A percentile compares a stretch with the other conserved stretches of the same genome.
Conservation (phyloP, 352 stramenopile species). For the Phytopythium litorale region DNA sequence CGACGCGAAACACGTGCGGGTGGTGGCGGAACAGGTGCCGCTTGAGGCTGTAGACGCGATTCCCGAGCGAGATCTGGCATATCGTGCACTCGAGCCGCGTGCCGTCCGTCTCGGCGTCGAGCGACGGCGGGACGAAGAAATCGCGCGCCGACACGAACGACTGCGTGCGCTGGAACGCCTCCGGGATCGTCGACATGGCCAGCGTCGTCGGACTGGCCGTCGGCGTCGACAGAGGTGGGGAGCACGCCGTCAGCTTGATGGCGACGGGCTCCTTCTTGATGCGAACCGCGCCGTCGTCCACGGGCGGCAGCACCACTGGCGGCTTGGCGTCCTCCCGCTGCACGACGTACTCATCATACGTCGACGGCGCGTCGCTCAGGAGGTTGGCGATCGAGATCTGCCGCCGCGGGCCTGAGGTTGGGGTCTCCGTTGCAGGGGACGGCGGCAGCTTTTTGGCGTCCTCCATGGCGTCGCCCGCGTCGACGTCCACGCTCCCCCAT, state of each 20-base stretch:
- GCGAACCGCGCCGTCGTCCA: constrained; percentile 8
- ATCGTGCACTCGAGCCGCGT: constrained; percentile 37
- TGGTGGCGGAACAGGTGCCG: constrained; percentile 45
- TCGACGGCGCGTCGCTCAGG: constrained; percentile 26
- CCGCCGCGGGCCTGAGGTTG: background rate
- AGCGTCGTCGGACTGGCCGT: constrained; percentile 6
- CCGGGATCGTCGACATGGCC: constrained; percentile 27
- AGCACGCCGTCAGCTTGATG: background rate
- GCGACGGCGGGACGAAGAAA: constrained; percentile 33
- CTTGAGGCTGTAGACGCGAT: constrained; percentile 43
- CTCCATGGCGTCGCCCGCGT: background rate
- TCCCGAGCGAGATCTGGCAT: constrained; percentile 43
- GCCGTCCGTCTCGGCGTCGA: constrained; percentile 12
- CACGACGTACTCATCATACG: constrained; percentile 21
- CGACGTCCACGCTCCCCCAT: background rate
- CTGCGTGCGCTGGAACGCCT: constrained; percentile 34
- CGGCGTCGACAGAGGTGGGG: constrained; percentile 5
- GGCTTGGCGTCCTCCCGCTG: constrained; percentile 20
- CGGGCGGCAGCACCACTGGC: constrained; percentile 4
- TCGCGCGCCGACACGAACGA: constrained; percentile 40
- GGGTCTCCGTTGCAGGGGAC: background rate
- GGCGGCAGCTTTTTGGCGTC: background rate
- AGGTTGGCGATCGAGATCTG: constrained; percentile 40
- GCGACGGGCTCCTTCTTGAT: constrained; percentile 25
- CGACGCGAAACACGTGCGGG: constrained; percentile 36